Conservation (phyloP, 768 basidiomycete species). For the Lentinula sp. region DNA sequence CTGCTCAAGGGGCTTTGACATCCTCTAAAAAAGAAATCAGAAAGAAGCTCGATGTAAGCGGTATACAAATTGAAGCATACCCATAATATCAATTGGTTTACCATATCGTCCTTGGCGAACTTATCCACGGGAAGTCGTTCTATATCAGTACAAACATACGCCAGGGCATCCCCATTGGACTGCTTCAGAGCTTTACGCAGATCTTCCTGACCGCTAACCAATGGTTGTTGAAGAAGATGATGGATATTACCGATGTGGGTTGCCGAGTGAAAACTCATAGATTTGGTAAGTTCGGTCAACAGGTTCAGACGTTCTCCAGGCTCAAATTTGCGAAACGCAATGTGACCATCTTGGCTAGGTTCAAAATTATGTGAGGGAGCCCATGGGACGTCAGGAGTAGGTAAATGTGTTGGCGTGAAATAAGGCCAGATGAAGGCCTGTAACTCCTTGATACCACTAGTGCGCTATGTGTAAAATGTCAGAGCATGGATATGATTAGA, state of each 20-base stretch:
- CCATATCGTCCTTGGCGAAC: background rate
- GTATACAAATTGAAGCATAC: background rate
- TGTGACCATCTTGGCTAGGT: background rate
- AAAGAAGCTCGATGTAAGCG: no score
- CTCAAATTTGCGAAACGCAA: background rate
- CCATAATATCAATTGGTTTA: background rate
- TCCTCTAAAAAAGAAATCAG: background rate
- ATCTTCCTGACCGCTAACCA: background rate
- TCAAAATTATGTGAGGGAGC: background rate
- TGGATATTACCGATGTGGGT: background rate
- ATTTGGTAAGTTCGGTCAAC: background rate
- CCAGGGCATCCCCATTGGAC: background rate
- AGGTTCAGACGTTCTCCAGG: background rate
- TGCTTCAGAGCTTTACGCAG: background rate
- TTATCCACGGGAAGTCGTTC: background rate
- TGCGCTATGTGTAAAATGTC: background rate
- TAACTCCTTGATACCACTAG: background rate
- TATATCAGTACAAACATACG: background rate
- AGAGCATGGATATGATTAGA: background rate
- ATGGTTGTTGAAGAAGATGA: background rate
- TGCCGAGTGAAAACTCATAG: background rate
- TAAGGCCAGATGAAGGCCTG: background rate
- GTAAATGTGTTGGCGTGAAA: background rate
- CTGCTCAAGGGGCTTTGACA: background rate
- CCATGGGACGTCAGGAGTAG: background rate